phyloP scores from a whole-genome alignment of 306 rosid genomes.

The Adenanthera pavonina region DNA sequence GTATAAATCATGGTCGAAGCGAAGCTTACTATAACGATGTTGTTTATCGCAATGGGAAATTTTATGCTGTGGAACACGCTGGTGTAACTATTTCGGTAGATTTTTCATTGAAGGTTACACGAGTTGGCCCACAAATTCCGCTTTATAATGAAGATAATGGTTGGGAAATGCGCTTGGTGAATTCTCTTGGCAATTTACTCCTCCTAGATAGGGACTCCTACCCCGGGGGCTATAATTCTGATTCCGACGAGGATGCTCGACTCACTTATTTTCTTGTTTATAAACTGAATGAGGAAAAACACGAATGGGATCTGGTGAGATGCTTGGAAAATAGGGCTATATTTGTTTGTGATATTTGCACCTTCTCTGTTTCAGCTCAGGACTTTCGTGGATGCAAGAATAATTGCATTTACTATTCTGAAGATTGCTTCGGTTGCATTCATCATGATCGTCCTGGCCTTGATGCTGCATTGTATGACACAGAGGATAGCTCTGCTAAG shows the following conservation, averaged over 20 bases:
- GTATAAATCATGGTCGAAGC: background rate
- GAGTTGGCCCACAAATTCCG: background rate
- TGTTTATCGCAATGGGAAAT: background rate
- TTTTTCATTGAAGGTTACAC: background rate
- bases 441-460: too few species aligned
- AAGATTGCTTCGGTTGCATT: background rate
- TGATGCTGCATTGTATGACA: too few species aligned
- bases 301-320: background rate
- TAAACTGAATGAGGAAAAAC: background rate
- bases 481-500: too few species aligned
- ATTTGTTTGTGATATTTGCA: background rate
- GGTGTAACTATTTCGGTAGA: background rate
- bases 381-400: background rate
- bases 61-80: background rate
- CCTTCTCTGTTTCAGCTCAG: background rate
- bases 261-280: background rate
- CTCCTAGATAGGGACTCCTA: background rate
- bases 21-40: background rate
- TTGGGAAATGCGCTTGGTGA: background rate
- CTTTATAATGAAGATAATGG: background rate
- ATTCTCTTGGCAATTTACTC: background rate
- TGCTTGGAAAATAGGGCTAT: conserved; percentile 3
- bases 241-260: background rate
- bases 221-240: background rate
- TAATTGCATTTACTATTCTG: background rate